Conservation (phyloP, 1,284 basidiomycete genomes). For the Amylostereum areolatum region DNA sequence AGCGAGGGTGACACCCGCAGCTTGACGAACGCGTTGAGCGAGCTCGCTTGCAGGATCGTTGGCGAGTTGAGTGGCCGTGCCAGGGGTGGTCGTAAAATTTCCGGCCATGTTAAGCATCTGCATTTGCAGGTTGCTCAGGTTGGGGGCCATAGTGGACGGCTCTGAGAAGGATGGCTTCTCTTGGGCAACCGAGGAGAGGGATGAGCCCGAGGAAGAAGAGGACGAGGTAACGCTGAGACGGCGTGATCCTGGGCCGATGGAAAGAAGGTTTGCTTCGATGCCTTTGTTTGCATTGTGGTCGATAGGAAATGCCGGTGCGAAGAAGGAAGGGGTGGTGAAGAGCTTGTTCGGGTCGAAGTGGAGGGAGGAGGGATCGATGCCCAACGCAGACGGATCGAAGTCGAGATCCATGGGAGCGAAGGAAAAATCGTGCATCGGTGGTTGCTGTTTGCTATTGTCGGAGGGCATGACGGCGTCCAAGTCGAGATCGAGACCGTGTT, state of each 20-base stretch:
- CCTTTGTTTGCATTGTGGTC: too few relatives aligned
- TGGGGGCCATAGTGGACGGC: constrained; percentile 17
- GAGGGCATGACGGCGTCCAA: constrained; percentile 1
- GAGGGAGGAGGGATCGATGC: constrained; percentile 56
- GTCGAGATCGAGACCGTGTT: constrained; percentile 3
- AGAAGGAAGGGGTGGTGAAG: constrained; percentile 8
- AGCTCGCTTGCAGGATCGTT: constrained; percentile 45
- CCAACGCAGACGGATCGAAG: constrained; percentile 37
- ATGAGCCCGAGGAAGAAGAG: constrained; percentile 45
- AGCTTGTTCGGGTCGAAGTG: constrained; percentile 42
- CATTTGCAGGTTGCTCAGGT: constrained; percentile 3
- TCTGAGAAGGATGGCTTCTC: too few relatives aligned
- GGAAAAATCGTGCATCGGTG: constrained; percentile 39
- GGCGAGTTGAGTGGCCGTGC: too few relatives aligned
- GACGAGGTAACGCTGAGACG: constrained; percentile 40
- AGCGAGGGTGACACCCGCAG: constrained; percentile 56
- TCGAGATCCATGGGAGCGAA: constrained; percentile 46
- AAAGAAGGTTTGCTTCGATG: too few relatives aligned
- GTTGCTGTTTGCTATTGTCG: too few relatives aligned
- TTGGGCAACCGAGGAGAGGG: constrained; percentile 43
- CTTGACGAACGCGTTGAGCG: constrained; percentile 51
- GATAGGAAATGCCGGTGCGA: constrained; percentile 8
- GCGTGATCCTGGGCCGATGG: constrained; percentile 18
- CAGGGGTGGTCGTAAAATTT: not conserved
- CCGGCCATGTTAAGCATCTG: constrained; percentile 1